phyloP scores from a whole-genome alignment of 176 grass and related monocot genomes.

The Musa schizocarpa region DNA sequence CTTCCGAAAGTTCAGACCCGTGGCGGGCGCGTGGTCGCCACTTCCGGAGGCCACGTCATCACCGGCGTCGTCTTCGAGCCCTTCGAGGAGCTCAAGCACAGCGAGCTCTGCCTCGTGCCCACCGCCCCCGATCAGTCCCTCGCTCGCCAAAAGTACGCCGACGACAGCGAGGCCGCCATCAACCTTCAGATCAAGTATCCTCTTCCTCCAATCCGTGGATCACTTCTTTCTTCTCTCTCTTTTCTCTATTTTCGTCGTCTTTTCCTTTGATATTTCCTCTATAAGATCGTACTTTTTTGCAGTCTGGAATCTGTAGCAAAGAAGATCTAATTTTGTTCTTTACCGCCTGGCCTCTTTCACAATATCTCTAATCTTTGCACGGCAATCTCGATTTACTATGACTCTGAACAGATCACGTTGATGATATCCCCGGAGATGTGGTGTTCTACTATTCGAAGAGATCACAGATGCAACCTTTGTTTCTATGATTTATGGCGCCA shows the following conservation, averaged over 20 bases:
- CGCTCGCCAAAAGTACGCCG: slow-evolving; percentile 55
- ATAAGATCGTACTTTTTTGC: background rate
- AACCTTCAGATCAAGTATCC: slow-evolving; percentile 85
- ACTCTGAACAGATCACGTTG: too few species aligned
- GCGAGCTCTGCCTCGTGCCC: slow-evolving; percentile 53
- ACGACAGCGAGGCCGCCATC: slow-evolving; percentile 66
- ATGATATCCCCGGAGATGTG: too few species aligned
- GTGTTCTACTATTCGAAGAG: too few species aligned
- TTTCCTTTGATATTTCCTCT: background rate
- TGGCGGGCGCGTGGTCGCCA: slow-evolving; percentile 15
- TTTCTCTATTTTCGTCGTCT: background rate
- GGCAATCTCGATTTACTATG: too few species aligned
- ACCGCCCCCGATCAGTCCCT: slow-evolving; percentile 41
- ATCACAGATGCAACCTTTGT: too few species aligned
- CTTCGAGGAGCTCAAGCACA: slow-evolving; percentile 65
- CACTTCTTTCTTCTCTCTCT: background rate
- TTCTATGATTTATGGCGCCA: too few species aligned
- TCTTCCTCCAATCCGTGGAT: background rate
- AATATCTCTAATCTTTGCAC: too few species aligned
- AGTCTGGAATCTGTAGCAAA: too few species aligned
- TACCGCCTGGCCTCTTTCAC: too few species aligned
- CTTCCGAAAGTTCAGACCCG: background rate
- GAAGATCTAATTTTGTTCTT: too few species aligned
- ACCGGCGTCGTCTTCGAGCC: slow-evolving; percentile 63
- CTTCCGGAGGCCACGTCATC: slow-evolving; percentile 28